Base-by-base conservation (phyloP, 163 green algal species). In the Scenedesmus sp. region DNA sequence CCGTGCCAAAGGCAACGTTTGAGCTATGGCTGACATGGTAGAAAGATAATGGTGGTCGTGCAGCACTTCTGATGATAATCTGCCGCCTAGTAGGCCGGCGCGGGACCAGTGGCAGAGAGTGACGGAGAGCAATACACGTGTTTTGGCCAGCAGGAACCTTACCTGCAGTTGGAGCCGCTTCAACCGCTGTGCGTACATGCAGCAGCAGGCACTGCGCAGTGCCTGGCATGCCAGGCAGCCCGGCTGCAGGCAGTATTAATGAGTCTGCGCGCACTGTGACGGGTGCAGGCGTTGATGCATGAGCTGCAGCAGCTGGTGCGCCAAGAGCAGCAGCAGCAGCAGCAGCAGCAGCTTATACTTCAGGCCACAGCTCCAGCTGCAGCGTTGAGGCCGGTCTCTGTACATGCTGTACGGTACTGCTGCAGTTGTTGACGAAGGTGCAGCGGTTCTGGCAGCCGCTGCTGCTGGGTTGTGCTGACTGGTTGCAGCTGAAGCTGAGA, bases 261-360 rank as follows among this genome's bases (percentile, higher is more conserved):
- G 56, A 77, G 87, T 56, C 74, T 0, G 87, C 87, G 54, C 74
- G 86, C 54, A 4, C 57, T n/a, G 4, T 23, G 60, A 52, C 57
- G 66, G 34, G 74, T 91, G 56, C 73, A 86, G 74, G 26, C 34
- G 57, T 13, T 91, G 26, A 57, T 91, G 10, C 57, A 56, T 4
- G 74, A 91, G 74, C n/a, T 91, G 73, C 81, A 91, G 74, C 87
- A 86, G 87, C 57, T 91, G 57, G 87, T 20, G 20, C 60, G 56
- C 57, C 56, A 56, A 16, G 6, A 88, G 84, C 2, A 77, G 23
- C 18, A 77, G 66, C 18, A 76, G 26, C 66, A 76, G 66, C 16
- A 16, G 12, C 4, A 70, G 62, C 62, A 70, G 62, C 10, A 23
- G 62, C 8, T 46, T 46, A 46, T 46, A 46, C 34, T 46, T 46